Conservation (phyloP, 2,329 filamentous ascomycete species). For the Orbilia oligospora region DNA sequence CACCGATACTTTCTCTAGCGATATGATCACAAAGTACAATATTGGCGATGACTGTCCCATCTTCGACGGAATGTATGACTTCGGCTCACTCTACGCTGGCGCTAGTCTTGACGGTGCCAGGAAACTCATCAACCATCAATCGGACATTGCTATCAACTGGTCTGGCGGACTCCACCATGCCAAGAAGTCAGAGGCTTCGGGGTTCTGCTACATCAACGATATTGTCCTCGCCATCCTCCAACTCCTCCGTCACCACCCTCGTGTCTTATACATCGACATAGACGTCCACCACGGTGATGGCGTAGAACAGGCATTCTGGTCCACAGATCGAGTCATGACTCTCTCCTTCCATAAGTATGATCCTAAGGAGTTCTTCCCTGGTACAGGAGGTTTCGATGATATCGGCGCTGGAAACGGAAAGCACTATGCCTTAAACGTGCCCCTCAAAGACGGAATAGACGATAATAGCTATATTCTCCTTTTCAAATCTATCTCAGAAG, state of each 20-base stretch:
- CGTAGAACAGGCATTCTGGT: constrained; percentile 80
- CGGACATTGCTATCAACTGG: constrained; percentile 98
- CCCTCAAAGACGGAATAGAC: constrained; percentile 78
- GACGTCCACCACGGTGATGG: constrained; percentile 79
- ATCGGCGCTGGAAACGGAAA: constrained; percentile 78
- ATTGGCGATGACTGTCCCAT: constrained; percentile 95
- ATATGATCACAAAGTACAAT: constrained; percentile 86
- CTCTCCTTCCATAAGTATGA: constrained; percentile 81
- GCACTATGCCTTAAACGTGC: constrained; percentile 79
- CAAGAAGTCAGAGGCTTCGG: constrained; percentile 91
- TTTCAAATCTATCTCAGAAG: constrained; percentile 78
- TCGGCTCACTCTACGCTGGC: constrained; percentile 93
- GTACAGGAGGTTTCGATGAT: constrained; percentile 78
- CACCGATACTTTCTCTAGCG: constrained; percentile 92
- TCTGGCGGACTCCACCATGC: constrained; percentile 96
- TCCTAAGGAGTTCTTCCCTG: constrained; percentile 76
- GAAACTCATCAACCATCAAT: constrained; percentile 86
- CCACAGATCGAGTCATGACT: constrained; percentile 80
- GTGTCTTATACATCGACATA: constrained; percentile 78
- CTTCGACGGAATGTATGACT: constrained; percentile 95
- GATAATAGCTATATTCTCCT: constrained; percentile 78
- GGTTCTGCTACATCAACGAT: constrained; percentile 98
- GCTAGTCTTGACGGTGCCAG: constrained; percentile 91
- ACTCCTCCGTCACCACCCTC: constrained; percentile 75
- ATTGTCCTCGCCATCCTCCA: constrained; percentile 78